Evolutionary conservation across 331 rosid genomes (phyloP), one percentile per base, ranked within the genome.

Genomic region (Cydonia oblonga): DNA sequence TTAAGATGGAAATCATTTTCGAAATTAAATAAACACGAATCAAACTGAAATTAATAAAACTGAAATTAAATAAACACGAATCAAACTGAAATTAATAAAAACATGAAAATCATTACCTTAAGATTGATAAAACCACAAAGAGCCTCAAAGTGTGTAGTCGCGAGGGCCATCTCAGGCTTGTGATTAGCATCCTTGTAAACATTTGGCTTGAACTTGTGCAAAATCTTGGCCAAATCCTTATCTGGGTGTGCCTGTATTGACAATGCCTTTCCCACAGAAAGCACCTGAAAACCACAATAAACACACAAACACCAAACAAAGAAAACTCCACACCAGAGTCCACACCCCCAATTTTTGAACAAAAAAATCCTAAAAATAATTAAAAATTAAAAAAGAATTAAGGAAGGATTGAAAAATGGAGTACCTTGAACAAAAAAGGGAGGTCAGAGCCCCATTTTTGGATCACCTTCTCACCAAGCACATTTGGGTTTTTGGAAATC

Each of bases 161-260:
- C 98, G 18, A 90, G 72, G 51, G 98, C 90, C 98, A 93, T 93
- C 85, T 93, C 98, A 3, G 98, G 98, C 84, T 93, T 93, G 80
- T 93, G 98, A 79, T 91, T 93, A 11, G 80, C 96, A 80, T 93
- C 98, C 80, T 90, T 93, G 66, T 93, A 93, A 46, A 84, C 12
- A 76, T 78, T 75, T 28, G 98, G 98, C 9, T 53, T 87, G 66
- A 83, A 61, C 76, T 89, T 91, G 74, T 93, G 97, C 87, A 93
- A 77, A 28, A 66, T 58, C 85, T 85, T 86, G 9, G 98, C 98
- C 84, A 89, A 77, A 12, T 91, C 92, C 88, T 89, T 93, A 69
- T 93, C 95, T 1, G 98, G 98, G 74, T 93, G 98, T 42, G 98
- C 98, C 84, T 93, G 98, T 29, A 93, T 93, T 14, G 98, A 93